These are phyloP conservation scores for Schizochytrium sp. DNA, from an alignment of 108 stramenopile species.

Conservation along the genomic window DNA sequence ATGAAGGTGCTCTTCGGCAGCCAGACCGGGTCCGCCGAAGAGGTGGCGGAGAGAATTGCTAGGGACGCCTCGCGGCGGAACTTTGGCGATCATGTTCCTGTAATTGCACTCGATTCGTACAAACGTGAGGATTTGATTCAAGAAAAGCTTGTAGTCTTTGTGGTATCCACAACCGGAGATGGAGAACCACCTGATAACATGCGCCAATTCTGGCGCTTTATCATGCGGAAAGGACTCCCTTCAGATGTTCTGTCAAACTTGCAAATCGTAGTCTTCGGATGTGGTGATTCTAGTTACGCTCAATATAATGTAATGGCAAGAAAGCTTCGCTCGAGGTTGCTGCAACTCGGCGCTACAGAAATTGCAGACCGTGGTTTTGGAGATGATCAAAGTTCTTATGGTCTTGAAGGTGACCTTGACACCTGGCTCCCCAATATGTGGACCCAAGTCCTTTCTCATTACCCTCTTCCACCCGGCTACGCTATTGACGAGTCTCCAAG, in stretches of 20 bases:
- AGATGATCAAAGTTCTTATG: conserved; percentile 62
- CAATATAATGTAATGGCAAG: conserved; percentile 63
- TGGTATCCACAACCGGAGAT: conserved; percentile 66
- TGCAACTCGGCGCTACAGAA: conserved; percentile 62
- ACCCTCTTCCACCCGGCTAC: conserved; percentile 26
- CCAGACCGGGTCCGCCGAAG: conserved; percentile 57
- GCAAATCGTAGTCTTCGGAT: conserved; percentile 61
- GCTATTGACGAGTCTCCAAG: neutral
- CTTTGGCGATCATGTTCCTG: neutral
- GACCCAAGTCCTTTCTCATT: neutral
- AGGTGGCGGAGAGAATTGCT: conserved; percentile 62
- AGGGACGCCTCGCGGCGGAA: neutral
- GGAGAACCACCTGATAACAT: conserved; percentile 63
- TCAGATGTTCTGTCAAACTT: neutral
- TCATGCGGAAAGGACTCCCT: conserved; percentile 55
- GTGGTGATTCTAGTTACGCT: conserved; percentile 61
- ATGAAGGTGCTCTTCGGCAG: conserved; percentile 45
- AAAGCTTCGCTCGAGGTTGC: conserved; percentile 43
- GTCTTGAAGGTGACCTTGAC: conserved; percentile 63
- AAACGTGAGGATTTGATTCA: neutral
- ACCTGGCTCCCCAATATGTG: conserved; percentile 53
- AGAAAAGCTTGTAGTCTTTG: conserved; percentile 49
- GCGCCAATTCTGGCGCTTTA: conserved; percentile 63
- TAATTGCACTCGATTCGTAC: conserved; percentile 2
- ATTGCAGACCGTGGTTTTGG: conserved; percentile 41